Percentiles rank a stretch among this genome's conserved stretches.
Conservation (phyloP, 1,139 yeast genomes). For the Sugiyamaella castrensis region DNA sequence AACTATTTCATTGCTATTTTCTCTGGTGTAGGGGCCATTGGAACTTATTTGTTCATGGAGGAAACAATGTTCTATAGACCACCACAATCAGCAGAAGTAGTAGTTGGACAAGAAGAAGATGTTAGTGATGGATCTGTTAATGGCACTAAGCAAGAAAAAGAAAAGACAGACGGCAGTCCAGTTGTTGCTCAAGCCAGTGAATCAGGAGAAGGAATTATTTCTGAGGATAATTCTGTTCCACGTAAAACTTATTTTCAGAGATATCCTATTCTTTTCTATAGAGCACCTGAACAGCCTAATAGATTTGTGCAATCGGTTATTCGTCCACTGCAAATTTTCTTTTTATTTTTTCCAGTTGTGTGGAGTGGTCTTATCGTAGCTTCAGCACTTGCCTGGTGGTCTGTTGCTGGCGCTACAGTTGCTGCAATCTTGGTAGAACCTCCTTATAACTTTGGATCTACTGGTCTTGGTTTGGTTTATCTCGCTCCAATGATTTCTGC, state of each 20-base stretch:
- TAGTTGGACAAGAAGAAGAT: slow-evolving; percentile 9
- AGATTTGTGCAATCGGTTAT: slow-evolving; percentile 21
- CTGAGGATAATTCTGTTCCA: not conserved
- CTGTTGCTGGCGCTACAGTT: slow-evolving; percentile 55
- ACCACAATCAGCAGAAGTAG: slow-evolving; percentile 15
- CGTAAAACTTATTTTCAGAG: slow-evolving; percentile 32
- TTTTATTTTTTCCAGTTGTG: slow-evolving; percentile 53
- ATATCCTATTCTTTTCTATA: slow-evolving; percentile 37
- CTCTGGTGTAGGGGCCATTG: slow-evolving; percentile 54
- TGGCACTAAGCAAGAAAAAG: not conserved
- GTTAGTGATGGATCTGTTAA: slow-evolving; percentile 1
- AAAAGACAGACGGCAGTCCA: not conserved
- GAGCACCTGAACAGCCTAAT: slow-evolving; percentile 19
- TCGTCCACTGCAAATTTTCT: slow-evolving; percentile 25
- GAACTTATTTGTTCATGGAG: slow-evolving; percentile 59
- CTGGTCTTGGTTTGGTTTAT: slow-evolving; percentile 74
- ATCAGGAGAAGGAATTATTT: slow-evolving; percentile 5
- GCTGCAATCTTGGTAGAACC: slow-evolving; percentile 49
- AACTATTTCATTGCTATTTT: slow-evolving; percentile 76
- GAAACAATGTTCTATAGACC: slow-evolving; percentile 68
- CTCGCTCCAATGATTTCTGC: slow-evolving; percentile 57
- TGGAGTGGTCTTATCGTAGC: slow-evolving; percentile 65
- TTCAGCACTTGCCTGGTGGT: slow-evolving; percentile 55
- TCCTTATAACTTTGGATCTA: slow-evolving; percentile 64
- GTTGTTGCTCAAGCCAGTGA: not conserved